Conservation (phyloP, 2,329 filamentous ascomycete genomes). For the Thielaviopsis punctulata region DNA sequence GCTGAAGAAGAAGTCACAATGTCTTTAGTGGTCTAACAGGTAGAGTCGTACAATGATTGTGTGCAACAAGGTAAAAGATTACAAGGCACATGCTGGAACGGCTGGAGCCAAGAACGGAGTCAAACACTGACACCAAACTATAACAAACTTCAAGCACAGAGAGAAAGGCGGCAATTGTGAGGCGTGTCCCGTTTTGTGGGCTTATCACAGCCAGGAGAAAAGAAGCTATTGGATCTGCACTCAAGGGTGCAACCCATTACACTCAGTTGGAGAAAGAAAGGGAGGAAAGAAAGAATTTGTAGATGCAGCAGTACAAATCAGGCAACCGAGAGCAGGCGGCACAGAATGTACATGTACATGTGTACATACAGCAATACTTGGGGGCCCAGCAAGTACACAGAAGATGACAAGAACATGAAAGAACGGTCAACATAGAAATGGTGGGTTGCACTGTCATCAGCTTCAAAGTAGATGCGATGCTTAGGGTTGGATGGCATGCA, state of each 20-base stretch:
- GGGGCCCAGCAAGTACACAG: no score
- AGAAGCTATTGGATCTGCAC: background rate
- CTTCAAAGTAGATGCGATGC: no score
- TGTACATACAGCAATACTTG: no score
- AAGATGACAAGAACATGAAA: no score
- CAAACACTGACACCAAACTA: background rate
- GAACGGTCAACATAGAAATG: no score
- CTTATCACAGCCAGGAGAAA: no score
- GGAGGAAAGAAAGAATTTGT: background rate
- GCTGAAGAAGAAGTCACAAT: background rate
- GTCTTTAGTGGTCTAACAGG: background rate
- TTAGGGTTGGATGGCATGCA: no score
- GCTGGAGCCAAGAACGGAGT: background rate
- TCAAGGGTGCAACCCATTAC: background rate
- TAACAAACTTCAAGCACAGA: background rate
- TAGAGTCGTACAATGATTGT: background rate
- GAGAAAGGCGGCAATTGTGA: no score
- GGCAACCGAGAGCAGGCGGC: background rate
- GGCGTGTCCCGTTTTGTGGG: no score
- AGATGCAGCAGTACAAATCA: background rate
- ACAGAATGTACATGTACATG: background rate
- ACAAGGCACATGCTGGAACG: background rate
- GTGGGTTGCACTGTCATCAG: no score
- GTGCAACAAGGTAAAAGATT: background rate
- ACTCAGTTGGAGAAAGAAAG: background rate